phyloP scores from a whole-genome alignment of 352 stramenopile genomes.

The Thraustotheca clavata region DNA sequence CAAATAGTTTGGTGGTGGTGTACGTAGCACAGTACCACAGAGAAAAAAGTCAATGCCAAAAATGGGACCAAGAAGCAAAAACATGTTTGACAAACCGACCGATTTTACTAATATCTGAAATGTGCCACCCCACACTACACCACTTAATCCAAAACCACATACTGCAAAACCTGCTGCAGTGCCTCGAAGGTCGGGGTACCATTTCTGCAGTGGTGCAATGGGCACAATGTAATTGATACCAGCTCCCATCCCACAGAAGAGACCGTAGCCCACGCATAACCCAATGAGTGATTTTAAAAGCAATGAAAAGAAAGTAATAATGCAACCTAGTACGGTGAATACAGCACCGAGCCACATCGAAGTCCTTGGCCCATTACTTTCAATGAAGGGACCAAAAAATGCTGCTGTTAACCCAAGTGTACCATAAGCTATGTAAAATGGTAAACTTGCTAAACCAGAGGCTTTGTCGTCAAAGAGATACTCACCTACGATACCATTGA shows the following conservation, averaged over 20 bases:
- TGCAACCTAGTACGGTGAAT: slow-evolving; percentile 24
- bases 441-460: slow-evolving; percentile 35
- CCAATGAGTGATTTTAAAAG: slow-evolving; percentile 38
- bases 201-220: slow-evolving; percentile 51
- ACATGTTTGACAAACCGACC: slow-evolving; percentile 34
- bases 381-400: slow-evolving; percentile 43
- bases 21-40: slow-evolving; percentile 36
- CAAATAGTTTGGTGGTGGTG: slow-evolving; percentile 33
- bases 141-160: slow-evolving; percentile 37
- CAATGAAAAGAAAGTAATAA: slow-evolving; percentile 31
- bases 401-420: slow-evolving; percentile 42
- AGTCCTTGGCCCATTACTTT: slow-evolving; percentile 38
- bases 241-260: slow-evolving; percentile 47
- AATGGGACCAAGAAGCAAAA: slow-evolving; percentile 35
- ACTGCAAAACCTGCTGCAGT: slow-evolving; percentile 51
- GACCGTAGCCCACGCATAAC: slow-evolving; percentile 44
- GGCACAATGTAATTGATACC: slow-evolving; percentile 54
- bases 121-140: slow-evolving; percentile 44
- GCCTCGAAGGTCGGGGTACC: slow-evolving; percentile 63
- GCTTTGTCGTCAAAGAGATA: slow-evolving; percentile 37
- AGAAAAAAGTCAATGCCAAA: slow-evolving; percentile 31
- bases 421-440: slow-evolving; percentile 53
- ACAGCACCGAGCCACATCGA: slow-evolving; percentile 23
- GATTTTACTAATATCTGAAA: slow-evolving; percentile 37
- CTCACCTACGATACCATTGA: slow-evolving; percentile 40